Evolutionary conservation across 257 asterid genomes (phyloP).

Genomic region (Haberlea rhodopensis): DNA sequence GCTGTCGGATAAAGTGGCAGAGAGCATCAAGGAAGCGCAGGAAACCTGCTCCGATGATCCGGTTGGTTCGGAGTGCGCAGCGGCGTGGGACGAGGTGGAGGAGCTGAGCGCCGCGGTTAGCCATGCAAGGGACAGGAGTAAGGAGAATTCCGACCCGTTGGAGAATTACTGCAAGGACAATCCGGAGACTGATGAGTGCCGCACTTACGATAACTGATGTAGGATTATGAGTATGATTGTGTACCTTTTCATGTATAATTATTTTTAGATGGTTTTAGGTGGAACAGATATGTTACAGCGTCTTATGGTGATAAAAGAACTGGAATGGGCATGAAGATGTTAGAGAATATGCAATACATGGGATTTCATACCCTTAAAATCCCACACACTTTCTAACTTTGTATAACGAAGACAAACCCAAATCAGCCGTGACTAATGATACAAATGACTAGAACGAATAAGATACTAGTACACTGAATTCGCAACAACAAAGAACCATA

Average conservation of each 20-base stretch:
- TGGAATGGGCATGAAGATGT: not conserved
- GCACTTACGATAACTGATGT: constrained; percentile 64
- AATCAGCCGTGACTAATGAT: not conserved
- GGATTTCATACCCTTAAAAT: no score
- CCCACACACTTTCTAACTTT: no score
- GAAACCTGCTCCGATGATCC: constrained; percentile 68
- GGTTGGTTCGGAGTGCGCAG: constrained; percentile 83
- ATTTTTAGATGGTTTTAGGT: constrained; percentile 8
- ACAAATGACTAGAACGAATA: not conserved
- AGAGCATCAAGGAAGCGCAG: constrained; percentile 78
- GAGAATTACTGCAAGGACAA: constrained; percentile 91
- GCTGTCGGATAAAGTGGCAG: constrained; percentile 72
- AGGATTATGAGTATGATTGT: constrained; percentile 10
- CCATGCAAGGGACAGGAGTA: constrained; percentile 75
- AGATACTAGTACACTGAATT: constrained; percentile 22
- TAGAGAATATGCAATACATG: constrained; percentile 5
- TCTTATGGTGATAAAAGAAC: not conserved
- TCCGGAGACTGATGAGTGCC: constrained; percentile 93
- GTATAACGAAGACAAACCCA: not conserved
- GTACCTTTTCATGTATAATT: not conserved
- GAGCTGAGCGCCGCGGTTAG: constrained; percentile 98
- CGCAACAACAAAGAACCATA: constrained; percentile 28
- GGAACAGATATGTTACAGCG: not conserved
- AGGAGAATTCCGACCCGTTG: constrained; percentile 57
- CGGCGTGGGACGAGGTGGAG: constrained; percentile 99